phyloP scores from a whole-genome alignment of 2,329 filamentous ascomycete genomes.

The Raffaelea arxii region DNA sequence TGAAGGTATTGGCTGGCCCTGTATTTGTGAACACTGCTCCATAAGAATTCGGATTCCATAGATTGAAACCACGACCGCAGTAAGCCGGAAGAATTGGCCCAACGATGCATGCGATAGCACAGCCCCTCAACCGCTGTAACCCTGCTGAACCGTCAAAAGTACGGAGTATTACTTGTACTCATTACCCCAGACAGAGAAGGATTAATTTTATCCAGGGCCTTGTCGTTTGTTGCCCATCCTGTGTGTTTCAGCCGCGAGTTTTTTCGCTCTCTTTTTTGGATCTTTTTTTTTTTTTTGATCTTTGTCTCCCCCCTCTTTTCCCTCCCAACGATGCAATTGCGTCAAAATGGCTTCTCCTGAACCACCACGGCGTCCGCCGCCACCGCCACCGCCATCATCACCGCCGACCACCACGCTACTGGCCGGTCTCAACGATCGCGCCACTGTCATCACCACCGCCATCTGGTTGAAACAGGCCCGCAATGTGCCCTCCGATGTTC shows the following conservation, averaged over 20 bases:
- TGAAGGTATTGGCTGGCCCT: constrained; percentile 1
- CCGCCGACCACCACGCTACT: not conserved
- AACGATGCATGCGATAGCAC: too few relatives aligned
- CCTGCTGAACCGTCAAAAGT: too few relatives aligned
- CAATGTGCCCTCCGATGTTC: not conserved
- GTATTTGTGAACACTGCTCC: not conserved
- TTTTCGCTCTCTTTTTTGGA: not conserved
- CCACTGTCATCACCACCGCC: not conserved
- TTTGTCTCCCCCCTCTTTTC: not conserved
- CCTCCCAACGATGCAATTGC: too few relatives aligned
- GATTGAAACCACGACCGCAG: too few relatives aligned
- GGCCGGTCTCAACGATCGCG: not conserved
- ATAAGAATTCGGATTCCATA: not conserved
- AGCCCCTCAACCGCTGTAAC: not conserved
- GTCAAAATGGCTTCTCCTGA: too few relatives aligned
- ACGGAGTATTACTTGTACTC: too few relatives aligned
- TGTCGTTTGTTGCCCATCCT: not conserved
- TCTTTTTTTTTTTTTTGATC: not conserved
- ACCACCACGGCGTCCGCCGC: too few relatives aligned
- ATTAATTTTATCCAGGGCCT: too few relatives aligned
- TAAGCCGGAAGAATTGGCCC: too few relatives aligned
- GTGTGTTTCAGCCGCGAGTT: too few relatives aligned
- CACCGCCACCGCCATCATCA: not conserved
- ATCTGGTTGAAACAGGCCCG: not conserved
- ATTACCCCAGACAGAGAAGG: too few relatives aligned